Evolutionary conservation across 306 rosid species (phyloP).

Genomic region (Benincasa hispida): DNA sequence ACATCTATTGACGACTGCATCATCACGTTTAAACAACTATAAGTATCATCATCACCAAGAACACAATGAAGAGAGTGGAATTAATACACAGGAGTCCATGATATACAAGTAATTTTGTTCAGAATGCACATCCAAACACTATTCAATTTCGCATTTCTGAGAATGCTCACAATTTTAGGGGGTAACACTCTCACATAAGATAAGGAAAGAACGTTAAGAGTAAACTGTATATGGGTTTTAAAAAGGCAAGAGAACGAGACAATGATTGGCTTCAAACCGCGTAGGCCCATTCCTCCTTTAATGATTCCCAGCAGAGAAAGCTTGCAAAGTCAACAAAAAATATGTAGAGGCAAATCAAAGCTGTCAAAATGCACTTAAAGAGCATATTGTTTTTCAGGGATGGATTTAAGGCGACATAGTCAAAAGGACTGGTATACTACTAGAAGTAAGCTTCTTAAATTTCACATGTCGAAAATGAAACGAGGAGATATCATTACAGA

Average conservation of each 20-base stretch:
- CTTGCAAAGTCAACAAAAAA: background rate
- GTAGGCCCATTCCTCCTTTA: background rate
- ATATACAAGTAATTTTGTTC: background rate
- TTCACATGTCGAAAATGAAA: background rate
- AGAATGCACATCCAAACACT: background rate
- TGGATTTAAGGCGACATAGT: background rate
- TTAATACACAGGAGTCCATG: background rate
- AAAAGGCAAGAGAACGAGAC: background rate
- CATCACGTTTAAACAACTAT: slow-evolving; percentile 12
- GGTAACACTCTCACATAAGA: background rate
- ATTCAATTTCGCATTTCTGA: background rate
- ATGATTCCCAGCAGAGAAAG: background rate
- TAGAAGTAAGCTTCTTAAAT: background rate
- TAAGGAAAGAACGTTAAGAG: background rate
- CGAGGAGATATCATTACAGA: background rate
- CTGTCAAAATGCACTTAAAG: background rate
- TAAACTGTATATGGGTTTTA: background rate
- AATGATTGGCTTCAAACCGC: background rate
- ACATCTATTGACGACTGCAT: slow-evolving; percentile 79
- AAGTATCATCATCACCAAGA: background rate
- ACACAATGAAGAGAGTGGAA: background rate
- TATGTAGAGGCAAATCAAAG: background rate
- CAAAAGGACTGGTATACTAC: background rate
- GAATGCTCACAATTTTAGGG: background rate
- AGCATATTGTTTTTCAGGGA: background rate